A percentile compares a stretch with the other conserved stretches of the same genome.
These are phyloP conservation scores for Ophiostoma sp. DNA, from an alignment of 2,329 filamentous ascomycete genomes.

Conservation along the genomic window DNA sequence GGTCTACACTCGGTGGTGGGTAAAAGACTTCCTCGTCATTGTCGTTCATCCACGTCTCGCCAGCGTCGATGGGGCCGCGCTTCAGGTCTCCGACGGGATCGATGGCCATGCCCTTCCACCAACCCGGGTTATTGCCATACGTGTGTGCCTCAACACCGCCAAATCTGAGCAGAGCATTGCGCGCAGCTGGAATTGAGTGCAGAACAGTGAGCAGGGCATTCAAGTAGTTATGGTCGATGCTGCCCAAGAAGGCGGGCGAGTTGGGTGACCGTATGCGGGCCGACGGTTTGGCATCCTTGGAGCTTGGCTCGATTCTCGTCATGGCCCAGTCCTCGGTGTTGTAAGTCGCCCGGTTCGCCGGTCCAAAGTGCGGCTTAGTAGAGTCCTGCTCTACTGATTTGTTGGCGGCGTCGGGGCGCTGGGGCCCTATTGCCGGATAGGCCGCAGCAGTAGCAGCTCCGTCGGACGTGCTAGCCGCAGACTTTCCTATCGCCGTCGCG, in stretches of 20 bases:
- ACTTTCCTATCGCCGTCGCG: background rate
- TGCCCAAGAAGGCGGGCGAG: constrained; percentile 49
- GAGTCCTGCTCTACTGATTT: constrained; percentile 15
- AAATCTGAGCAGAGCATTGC: constrained; percentile 48
- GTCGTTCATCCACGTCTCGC: background rate
- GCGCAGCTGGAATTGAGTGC: constrained; percentile 53
- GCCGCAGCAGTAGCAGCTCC: background rate
- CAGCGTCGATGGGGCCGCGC: background rate
- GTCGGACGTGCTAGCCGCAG: background rate
- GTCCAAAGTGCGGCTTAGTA: constrained; percentile 50
- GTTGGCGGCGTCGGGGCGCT: background rate
- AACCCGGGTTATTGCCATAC: constrained; percentile 53
- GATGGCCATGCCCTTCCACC: constrained; percentile 52
- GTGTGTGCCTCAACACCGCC: constrained; percentile 38
- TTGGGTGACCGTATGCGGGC: constrained; percentile 40
- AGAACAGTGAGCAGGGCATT: constrained; percentile 52
- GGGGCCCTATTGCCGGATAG: background rate
- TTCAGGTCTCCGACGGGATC: background rate
- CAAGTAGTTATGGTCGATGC: background rate
- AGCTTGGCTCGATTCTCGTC: constrained; percentile 40
- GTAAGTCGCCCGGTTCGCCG: constrained; percentile 52
- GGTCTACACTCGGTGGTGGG: background rate
- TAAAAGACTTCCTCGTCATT: background rate
- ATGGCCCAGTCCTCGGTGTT: constrained; percentile 54
- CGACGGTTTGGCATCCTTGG: constrained; percentile 40